Base-by-base conservation (phyloP, 192 early-diverging fungal species). In the Mortierella alpina region DNA sequence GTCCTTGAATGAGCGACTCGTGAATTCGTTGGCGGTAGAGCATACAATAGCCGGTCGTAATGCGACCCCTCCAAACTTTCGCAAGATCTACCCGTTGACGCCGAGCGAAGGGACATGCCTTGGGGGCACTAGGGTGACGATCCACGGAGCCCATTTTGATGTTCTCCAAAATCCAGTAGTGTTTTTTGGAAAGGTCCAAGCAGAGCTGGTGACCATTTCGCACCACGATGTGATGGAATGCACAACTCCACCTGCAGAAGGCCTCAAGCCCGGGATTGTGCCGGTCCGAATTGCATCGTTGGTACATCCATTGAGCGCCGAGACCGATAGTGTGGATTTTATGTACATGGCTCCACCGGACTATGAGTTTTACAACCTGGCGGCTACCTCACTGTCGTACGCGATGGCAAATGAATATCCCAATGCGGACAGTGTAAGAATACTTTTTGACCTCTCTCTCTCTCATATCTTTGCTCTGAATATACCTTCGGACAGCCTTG, bases 221-320 rank as follows among this genome's bases (percentile, higher is more conserved):
- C 75, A 78, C 41, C 75, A 78, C 49, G 75, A 78, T 59, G 75
- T 78, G 22, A 78, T 78, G 75, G 75, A 78, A 48, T 78, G 75
- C 31, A 78, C 75, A 2, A 78, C 75, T 7, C 75, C 75, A 12
- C 68, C 75, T 3, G 75, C 75, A 14, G 75, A 78, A 23, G 67
- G 67, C 2, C 63, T 78, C 12, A 70, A 70, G 57, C 75, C 75
- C 9, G 75, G 75, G 4, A 78, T 78, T 42, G 75, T 78, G 11
- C 63, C 62, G 5, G 75, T 78, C 44, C 69, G 56, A 15, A 78
- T 78, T 40, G 75, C 63, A 6, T 70, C 63, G 6, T 18, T 49
- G 48, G 62, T 57, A 7, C 58, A 59, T 23, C 56, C 68, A 2
- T 23, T 78, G 47, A 49, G 56, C 0, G 39, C 68, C 12, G 68